These are phyloP conservation scores for Globisporangium nodosum DNA, from an alignment of 352 stramenopile genomes.

Conservation along the genomic window DNA sequence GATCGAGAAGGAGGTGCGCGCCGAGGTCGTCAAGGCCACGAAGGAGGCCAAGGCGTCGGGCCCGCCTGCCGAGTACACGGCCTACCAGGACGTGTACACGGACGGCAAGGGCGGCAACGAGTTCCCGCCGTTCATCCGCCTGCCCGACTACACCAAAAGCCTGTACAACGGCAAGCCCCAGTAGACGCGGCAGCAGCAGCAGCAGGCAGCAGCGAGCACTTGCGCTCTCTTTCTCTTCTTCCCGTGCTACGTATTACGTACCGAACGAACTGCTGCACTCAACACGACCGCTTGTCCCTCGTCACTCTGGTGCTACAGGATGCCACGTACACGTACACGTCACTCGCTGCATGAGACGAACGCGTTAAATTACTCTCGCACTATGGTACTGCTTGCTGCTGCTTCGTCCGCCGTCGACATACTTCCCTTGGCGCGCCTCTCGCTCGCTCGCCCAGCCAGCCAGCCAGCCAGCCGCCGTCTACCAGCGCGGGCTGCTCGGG, in stretches of 20 bases:
- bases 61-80: constrained; percentile 36
- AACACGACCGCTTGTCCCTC: too few species aligned
- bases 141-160: constrained; percentile 96
- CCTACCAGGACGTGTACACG: constrained; percentile 89
- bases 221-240: too few species aligned
- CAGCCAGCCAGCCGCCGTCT: background rate
- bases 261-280: too few species aligned
- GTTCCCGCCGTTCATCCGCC: constrained; percentile 95
- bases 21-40: constrained; percentile 94
- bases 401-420: background rate
- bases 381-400: too few species aligned
- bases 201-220: background rate
- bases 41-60: constrained; percentile 89
- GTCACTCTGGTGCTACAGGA: too few species aligned
- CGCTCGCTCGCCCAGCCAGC: too few species aligned
- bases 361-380: too few species aligned
- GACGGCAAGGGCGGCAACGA: constrained; percentile 88
- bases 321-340: too few species aligned
- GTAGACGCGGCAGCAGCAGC: constrained; percentile 5
- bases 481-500: background rate
- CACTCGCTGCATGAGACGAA: too few species aligned
- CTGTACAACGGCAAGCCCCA: constrained; percentile 80
- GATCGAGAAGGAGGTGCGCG: constrained; percentile 98
- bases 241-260: too few species aligned
- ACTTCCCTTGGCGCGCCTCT: too few species aligned